Evolutionary conservation across 176 grass and related monocot species (phyloP).

Genomic region (Eleusine coracana): DNA sequence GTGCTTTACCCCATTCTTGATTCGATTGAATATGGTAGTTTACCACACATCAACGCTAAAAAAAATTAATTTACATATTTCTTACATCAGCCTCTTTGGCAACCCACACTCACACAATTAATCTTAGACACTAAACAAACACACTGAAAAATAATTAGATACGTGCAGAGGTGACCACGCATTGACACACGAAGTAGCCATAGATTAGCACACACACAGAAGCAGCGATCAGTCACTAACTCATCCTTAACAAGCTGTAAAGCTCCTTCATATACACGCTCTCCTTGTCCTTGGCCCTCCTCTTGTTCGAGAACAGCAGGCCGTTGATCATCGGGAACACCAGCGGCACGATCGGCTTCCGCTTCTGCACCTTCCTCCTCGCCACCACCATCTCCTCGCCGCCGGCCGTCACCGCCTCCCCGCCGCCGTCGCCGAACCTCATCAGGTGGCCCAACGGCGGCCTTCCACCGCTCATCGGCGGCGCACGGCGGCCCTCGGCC

Average conservation of each 20-base stretch:
- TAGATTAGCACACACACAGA: not conserved
- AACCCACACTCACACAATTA: constrained; percentile 12
- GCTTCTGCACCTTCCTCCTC: constrained; percentile 60
- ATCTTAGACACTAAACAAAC: not conserved
- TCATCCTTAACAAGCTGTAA: constrained; percentile 64
- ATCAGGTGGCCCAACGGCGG: constrained; percentile 49
- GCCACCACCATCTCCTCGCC: not conserved
- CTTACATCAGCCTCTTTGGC: not conserved
- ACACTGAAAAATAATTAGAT: constrained; percentile 17
- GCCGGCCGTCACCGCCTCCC: constrained; percentile 13
- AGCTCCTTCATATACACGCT: constrained; percentile 63
- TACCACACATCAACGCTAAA: not conserved
- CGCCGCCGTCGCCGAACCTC: constrained; percentile 42
- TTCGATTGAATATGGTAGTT: not conserved
- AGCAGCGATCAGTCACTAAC: constrained; percentile 19
- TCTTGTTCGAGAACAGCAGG: constrained; percentile 65
- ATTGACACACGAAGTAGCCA: not conserved
- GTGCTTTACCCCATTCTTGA: constrained; percentile 12
- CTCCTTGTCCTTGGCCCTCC: constrained; percentile 49
- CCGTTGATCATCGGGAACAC: constrained; percentile 50
- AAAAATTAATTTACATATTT: constrained; percentile 32
- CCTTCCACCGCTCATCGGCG: not conserved
- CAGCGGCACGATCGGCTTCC: constrained; percentile 78
- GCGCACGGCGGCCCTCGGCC: constrained; percentile 23
- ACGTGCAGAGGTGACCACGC: not conserved